A percentile compares a stretch with the other conserved stretches of the same genome.
phyloP scores from a whole-genome alignment of 768 basidiomycete species.

The Boletus rubroflammeus region DNA sequence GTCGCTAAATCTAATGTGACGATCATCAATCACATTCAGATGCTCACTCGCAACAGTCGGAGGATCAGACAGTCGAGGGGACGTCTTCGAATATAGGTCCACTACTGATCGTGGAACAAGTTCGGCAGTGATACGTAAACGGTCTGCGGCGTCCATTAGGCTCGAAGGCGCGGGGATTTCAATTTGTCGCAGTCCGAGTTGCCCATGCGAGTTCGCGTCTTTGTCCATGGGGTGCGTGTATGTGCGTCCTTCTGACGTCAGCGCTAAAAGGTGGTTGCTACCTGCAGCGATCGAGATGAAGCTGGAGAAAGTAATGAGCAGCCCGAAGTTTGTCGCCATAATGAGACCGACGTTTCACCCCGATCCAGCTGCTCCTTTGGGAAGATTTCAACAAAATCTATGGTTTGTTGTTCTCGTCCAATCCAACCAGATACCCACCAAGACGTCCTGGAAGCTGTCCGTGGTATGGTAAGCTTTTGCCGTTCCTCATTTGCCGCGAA shows the following conservation, averaged over 20 bases:
- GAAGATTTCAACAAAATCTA: constrained; percentile 60
- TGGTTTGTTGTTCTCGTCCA: constrained; percentile 44
- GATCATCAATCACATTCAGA: constrained; percentile 30
- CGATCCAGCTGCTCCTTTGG: constrained; percentile 52
- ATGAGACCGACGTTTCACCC: constrained; percentile 60
- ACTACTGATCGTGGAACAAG: constrained; percentile 53
- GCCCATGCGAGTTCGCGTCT: constrained; percentile 75
- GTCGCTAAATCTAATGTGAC: constrained; percentile 61
- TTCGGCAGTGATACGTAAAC: constrained; percentile 44
- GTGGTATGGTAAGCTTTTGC: constrained; percentile 42
- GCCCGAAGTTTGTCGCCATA: not conserved
- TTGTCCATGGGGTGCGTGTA: constrained; percentile 75
- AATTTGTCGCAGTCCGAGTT: constrained; percentile 75
- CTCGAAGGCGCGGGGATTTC: constrained; percentile 39
- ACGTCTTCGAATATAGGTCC: constrained; percentile 48
- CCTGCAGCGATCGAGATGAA: constrained; percentile 75
- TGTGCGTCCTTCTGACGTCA: constrained; percentile 69
- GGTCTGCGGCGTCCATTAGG: constrained; percentile 11
- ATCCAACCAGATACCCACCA: constrained; percentile 66
- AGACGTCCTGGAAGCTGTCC: constrained; percentile 42
- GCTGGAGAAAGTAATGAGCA: constrained; percentile 36
- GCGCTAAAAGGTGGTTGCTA: constrained; percentile 63
- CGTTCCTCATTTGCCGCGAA: constrained; percentile 50
- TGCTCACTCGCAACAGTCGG: constrained; percentile 26
- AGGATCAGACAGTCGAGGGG: constrained; percentile 28